Evolutionary conservation across 169 alveolate genomes (phyloP), one percentile per base, ranked within the genome.

Genomic region (Plasmodium ovale): DNA sequence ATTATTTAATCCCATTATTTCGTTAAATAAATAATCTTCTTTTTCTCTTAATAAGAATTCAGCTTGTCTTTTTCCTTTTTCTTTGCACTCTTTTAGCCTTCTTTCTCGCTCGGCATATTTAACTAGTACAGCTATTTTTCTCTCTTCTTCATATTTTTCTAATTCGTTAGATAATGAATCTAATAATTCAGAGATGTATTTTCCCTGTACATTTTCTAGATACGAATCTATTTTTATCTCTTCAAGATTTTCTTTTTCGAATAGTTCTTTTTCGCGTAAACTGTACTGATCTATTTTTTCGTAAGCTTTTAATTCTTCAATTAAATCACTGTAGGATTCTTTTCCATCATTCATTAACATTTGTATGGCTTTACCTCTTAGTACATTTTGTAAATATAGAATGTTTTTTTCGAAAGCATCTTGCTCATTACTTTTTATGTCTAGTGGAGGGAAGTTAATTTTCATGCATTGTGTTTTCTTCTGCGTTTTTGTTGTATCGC

Each of bases 21-120:
- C 90, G 21, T 82, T 82, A 69, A 82, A 82, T 82, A 82, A 64
- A 82, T 58, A 82, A 67, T 82, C 90, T 82, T 82, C 90, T 69
- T 82, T 82, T 65, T 82, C 90, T 82, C 90, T 82, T 56, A 82
- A 82, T 82, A 82, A 65, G 51, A 65, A 51, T 56, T 82, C 90
- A 19, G 90, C 90, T 82, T 82, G 90, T 49, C 90, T 82, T 82
- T 82, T 82, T 51, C 90, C 90, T 69, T 82, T 82, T 51, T 82
- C 90, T 82, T 82, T 82, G 44, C 90, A 82, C 49, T 82, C 90
- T 70, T 82, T 82, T 53, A 82, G 51, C 51, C 90, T 47, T 27
- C 90, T 64, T 64, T 82, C 90, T 69, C 90, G 64, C 51, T 82
- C 90, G 19, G 90, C 90, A 82, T 82, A 82, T 82, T 82, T 82